These are phyloP conservation scores for Gossypium aridum DNA, from an alignment of 441 rosid species.

Conservation along the genomic window DNA sequence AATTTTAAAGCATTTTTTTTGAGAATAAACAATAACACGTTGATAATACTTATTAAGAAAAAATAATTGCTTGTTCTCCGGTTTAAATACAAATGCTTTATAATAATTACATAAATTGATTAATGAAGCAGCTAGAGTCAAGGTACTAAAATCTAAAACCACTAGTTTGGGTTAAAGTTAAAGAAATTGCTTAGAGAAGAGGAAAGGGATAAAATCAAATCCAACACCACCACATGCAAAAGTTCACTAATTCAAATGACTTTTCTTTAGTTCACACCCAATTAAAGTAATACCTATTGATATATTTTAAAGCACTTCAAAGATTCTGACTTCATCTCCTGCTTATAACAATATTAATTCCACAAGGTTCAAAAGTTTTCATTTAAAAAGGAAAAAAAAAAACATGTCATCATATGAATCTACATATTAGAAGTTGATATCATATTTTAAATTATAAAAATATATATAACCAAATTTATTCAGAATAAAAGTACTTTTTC, in stretches of 20 bases:
- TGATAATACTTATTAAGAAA: too few species aligned
- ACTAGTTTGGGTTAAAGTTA: background rate
- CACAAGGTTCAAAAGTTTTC: too few species aligned
- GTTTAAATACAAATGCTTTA: too few species aligned
- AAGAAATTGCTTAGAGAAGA: background rate
- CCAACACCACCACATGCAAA: background rate
- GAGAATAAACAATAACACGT: too few species aligned
- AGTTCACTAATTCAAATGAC: background rate
- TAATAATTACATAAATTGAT: too few species aligned
- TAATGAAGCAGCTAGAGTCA: background rate
- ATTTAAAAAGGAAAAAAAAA: too few species aligned
- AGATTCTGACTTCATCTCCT: background rate
- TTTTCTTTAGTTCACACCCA: background rate
- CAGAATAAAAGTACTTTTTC: slow-evolving; percentile 15
- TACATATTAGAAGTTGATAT: too few species aligned
- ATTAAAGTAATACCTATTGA: background rate
- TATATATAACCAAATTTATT: background rate
- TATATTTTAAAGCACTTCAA: background rate
- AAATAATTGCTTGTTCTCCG: too few species aligned
- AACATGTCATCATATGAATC: too few species aligned
- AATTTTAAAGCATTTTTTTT: too few species aligned
- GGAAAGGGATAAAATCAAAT: background rate
- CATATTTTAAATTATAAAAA: too few species aligned
- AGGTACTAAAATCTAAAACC: background rate
- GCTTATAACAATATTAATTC: too few species aligned